These are phyloP conservation scores for Pseudopediastrum boryanum DNA, from an alignment of 139 green algal genomes.

Conservation along the genomic window DNA sequence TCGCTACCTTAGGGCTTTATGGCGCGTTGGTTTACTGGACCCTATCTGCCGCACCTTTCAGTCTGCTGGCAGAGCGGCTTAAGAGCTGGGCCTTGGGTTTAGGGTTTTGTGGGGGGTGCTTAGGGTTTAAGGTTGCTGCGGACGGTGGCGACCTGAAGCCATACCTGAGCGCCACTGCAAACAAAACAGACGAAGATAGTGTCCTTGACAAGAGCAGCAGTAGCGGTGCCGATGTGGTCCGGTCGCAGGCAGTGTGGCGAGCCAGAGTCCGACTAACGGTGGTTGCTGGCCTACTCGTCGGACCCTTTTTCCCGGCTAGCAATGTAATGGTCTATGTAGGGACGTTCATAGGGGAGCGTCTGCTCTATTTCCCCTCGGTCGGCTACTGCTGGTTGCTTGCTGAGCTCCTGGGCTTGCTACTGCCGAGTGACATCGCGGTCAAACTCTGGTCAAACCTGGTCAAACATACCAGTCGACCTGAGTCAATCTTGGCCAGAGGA, in stretches of 20 bases:
- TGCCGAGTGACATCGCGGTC: too few species aligned
- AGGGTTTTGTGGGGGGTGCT: too few species aligned
- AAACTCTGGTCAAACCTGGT: too few species aligned
- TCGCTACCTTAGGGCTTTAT: slow-evolving; percentile 53
- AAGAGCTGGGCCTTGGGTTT: too few species aligned
- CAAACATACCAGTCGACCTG: too few species aligned
- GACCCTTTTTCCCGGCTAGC: slow-evolving; percentile 78
- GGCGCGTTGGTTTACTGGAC: slow-evolving; percentile 12
- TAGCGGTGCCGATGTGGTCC: background rate
- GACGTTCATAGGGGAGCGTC: slow-evolving; percentile 82
- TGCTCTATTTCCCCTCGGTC: slow-evolving; percentile 82
- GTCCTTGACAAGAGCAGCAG: too few species aligned
- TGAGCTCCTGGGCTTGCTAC: slow-evolving; percentile 34
- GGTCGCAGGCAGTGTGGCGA: slow-evolving; percentile 67
- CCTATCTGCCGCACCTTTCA: slow-evolving; percentile 30
- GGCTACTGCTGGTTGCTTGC: slow-evolving; percentile 72
- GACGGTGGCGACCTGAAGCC: too few species aligned
- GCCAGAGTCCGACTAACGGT: slow-evolving; percentile 65
- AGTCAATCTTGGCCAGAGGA: too few species aligned
- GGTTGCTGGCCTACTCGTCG: slow-evolving; percentile 59
- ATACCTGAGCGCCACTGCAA: too few species aligned
- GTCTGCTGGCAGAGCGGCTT: too few species aligned
- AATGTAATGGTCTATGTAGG: slow-evolving; percentile 87
- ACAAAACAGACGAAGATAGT: too few species aligned
- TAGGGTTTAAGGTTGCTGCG: too few species aligned